phyloP scores from a whole-genome alignment of 306 rosid species.

The Vicia sativa region DNA sequence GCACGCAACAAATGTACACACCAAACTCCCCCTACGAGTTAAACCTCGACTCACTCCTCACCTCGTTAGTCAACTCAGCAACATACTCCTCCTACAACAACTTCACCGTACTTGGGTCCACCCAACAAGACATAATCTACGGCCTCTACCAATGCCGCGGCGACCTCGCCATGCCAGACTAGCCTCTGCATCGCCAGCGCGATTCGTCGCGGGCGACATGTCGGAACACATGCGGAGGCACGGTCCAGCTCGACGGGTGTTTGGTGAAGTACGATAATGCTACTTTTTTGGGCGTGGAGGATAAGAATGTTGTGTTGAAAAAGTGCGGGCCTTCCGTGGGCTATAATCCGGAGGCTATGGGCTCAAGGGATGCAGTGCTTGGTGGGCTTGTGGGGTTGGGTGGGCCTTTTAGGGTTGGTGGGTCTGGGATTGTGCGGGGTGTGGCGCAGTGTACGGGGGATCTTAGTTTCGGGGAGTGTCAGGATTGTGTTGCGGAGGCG shows the following conservation, averaged over 20 bases:
- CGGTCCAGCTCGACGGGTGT: conserved; percentile 84
- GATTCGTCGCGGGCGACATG: conserved; percentile 64
- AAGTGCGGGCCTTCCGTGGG: conserved; percentile 86
- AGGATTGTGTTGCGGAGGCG: conserved; percentile 70
- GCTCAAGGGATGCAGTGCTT: conserved; percentile 59
- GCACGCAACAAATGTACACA: conserved; percentile 67
- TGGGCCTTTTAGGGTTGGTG: conserved; percentile 65
- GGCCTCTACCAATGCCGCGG: conserved; percentile 97
- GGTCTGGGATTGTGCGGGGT: conserved; percentile 62
- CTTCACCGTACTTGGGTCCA: conserved; percentile 67
- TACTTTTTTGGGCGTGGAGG: conserved; percentile 69
- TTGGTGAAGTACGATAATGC: conserved; percentile 82
- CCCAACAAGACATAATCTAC: conserved; percentile 57
- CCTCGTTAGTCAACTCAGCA: conserved; percentile 87
- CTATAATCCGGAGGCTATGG: conserved; percentile 54
- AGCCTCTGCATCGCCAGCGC: too few relatives aligned
- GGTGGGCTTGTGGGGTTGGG: conserved; percentile 52
- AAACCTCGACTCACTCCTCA: conserved; percentile 72
- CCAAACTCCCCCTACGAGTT: conserved; percentile 66
- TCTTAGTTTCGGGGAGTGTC: conserved; percentile 60
- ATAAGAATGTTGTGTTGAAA: conserved; percentile 72
- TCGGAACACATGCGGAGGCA: conserved; percentile 57
- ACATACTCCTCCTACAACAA: conserved; percentile 83
- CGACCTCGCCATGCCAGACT: conserved; percentile 91
- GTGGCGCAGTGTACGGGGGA: conserved; percentile 80